Evolutionary conservation across 1,284 basidiomycete genomes (phyloP), one percentile per base, ranked within the genome.

Genomic region (Trametes sp.): DNA sequence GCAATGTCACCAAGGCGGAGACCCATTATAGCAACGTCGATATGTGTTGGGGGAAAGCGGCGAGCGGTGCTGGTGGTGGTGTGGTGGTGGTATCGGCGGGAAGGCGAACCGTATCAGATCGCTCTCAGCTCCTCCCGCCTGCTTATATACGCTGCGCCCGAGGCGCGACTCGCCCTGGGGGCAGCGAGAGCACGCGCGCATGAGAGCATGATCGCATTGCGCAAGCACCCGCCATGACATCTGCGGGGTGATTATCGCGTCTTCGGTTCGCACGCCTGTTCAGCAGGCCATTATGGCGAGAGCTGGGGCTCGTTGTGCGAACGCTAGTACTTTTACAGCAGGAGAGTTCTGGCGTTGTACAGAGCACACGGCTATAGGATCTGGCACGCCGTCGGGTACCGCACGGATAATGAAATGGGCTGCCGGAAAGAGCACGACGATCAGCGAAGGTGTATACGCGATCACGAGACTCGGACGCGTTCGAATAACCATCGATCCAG

Each of bases 1-100:
- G 93, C 92, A 65, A 81, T 89, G 77, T 81, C 88, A 78, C 92
- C 92, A 72, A 92, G 87, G 69, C 90, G 87, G 64, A 92, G 87
- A 41, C 66, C 66, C 66, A 67, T 67, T 45, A 63, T 23, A 46
- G 38, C 35, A 19, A 29, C 38, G 23, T 38, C 41, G 35, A 51
- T n/a, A 29, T 42, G 19, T 28, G 50, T 16, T 23, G 24, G 13
- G 52, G 28, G 38, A n/a, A 26, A 31, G 28, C n/a, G n/a, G n/a
- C n/a, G n/a, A n/a, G n/a, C n/a, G n/a, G n/a, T n/a, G n/a, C n/a
- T n/a, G n/a, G n/a, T n/a, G 41, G 24, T 14, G 45, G 52, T 31
- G 56, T 10, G n/a, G 41, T 31, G 35, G 33, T 28, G 46, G 54
- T 21, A 14, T 31, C 19, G 19, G 28, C 48, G 28, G 19, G 46